phyloP scores from a whole-genome alignment of 257 asterid genomes.

The Coffea canephora region DNA sequence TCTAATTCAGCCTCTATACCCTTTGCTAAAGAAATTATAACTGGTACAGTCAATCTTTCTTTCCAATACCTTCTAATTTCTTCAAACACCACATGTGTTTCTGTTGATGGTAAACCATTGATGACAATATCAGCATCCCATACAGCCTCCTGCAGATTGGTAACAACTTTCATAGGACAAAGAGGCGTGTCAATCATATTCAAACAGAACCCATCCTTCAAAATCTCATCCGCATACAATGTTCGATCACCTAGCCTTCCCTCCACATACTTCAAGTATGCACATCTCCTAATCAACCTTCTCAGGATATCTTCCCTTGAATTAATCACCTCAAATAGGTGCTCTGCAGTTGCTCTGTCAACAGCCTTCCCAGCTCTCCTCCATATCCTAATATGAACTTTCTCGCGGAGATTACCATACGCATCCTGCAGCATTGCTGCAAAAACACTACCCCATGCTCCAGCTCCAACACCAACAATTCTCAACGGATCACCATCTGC shows the following conservation, averaged over 20 bases:
- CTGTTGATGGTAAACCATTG: constrained; percentile 93
- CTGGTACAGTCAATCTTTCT: constrained; percentile 63
- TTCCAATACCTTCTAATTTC: constrained; percentile 87
- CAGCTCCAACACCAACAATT: constrained; percentile 83
- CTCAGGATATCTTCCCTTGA: constrained; percentile 80
- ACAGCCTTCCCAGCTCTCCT: constrained; percentile 70
- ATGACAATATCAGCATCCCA: constrained; percentile 92
- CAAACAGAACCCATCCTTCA: constrained; percentile 83
- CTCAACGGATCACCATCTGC: constrained; percentile 58
- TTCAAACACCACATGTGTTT: constrained; percentile 66
- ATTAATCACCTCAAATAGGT: constrained; percentile 76
- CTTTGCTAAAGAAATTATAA: constrained; percentile 78
- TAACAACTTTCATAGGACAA: constrained; percentile 86
- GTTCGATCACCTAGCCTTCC: constrained; percentile 83
- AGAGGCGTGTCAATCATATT: constrained; percentile 92
- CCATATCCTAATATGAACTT: constrained; percentile 77
- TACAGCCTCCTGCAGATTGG: constrained; percentile 91
- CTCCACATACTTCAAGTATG: constrained; percentile 78
- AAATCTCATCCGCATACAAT: constrained; percentile 76
- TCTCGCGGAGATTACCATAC: constrained; percentile 64
- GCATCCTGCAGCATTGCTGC: constrained; percentile 80
- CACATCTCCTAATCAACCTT: constrained; percentile 77
- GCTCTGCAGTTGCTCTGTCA: constrained; percentile 68
- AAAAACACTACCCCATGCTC: constrained; percentile 93
- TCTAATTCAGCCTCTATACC: constrained; percentile 82